Percentiles rank a stretch among this genome's conserved stretches.
Evolutionary conservation across 768 basidiomycete species (phyloP).

Genomic region (Hemileccinum impolitum): DNA sequence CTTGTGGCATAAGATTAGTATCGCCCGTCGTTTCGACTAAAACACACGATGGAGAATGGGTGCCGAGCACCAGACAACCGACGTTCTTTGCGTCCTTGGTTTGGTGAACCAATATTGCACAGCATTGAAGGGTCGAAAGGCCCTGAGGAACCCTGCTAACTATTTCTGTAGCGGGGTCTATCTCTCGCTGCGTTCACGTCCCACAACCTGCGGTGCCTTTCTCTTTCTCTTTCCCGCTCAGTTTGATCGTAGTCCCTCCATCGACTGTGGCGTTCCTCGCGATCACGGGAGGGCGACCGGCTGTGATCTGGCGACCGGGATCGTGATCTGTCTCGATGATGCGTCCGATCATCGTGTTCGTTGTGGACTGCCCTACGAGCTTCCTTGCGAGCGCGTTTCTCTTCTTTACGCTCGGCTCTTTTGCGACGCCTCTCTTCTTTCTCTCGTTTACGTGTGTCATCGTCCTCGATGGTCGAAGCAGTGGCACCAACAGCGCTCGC

Average conservation of each 20-base stretch:
- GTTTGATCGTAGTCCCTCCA: constrained; percentile 26
- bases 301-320: constrained; percentile 39
- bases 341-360: constrained; percentile 26
- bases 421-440: constrained; percentile 51
- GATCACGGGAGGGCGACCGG: constrained; percentile 26
- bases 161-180: constrained; percentile 20
- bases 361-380: constrained; percentile 38
- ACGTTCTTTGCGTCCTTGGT: neutral
- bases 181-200: constrained; percentile 44
- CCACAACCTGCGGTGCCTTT: constrained; percentile 52
- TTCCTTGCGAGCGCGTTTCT: constrained; percentile 56
- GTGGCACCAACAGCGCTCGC: constrained; percentile 12
- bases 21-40: constrained; percentile 11
- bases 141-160: constrained; percentile 13
- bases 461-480: constrained; percentile 26
- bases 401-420: constrained; percentile 57
- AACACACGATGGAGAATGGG: constrained; percentile 9
- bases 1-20: constrained; percentile 9
- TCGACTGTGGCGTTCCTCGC: constrained; percentile 17
- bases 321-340: constrained; percentile 29
- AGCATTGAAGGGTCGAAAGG: constrained; percentile 4
- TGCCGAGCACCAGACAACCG: constrained; percentile 2
- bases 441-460: constrained; percentile 31
- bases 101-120: constrained; percentile 4
- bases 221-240: constrained; percentile 32